Evolutionary conservation across 805 yeast species (phyloP), one percentile per base, ranked within the genome.

Genomic region (baker's yeast (Saccharomyces cerevisiae)): DNA sequence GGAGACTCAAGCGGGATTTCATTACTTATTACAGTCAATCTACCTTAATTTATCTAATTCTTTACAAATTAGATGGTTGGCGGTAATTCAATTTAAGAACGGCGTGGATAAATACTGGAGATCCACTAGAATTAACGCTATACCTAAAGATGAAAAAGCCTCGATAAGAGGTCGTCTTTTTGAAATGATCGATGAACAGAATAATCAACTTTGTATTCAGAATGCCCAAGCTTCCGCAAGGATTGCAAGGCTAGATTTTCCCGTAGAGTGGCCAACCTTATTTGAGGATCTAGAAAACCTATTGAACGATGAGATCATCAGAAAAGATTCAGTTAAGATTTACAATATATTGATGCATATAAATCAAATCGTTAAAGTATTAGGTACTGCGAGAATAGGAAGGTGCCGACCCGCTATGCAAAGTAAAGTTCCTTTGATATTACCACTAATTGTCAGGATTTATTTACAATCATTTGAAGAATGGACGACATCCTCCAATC

Each of bases 51-150:
- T 75, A 2, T 76, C 82, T 0, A 61, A 80, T 17, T 79, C 90
- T 0, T 69, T 85, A 30, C 87, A 86, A 55, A 73, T 82, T 6
- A 75, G 98, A 62, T 90, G 96, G 96, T 73, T 91, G 27, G 90
- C 96, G 0, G 77, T 89, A 1, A 92, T 92, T 46, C 87, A 86
- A 59, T 82, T 92, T 70, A 92, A 94, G 65, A 92, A 92, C 68
- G 95, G 95, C 1, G 75, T 89, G 22, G 96, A 89, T 17, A 82
- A 80, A 64, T 82, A 81, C 63, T 92, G 99, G 98, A 76, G 97
- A 55, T 74, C 84, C 0, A 76, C 89, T 0, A 75, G 88, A 21
- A 71, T 76, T 32, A 72, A 80, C 56, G 75, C 81, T 0, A 77
- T 85, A 21, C 59, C 77, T 1, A 78, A 77, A 49, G 89, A 85